Base-by-base conservation (phyloP, 2,329 filamentous ascomycete species). In the Plenodomus tracheiphilus region DNA sequence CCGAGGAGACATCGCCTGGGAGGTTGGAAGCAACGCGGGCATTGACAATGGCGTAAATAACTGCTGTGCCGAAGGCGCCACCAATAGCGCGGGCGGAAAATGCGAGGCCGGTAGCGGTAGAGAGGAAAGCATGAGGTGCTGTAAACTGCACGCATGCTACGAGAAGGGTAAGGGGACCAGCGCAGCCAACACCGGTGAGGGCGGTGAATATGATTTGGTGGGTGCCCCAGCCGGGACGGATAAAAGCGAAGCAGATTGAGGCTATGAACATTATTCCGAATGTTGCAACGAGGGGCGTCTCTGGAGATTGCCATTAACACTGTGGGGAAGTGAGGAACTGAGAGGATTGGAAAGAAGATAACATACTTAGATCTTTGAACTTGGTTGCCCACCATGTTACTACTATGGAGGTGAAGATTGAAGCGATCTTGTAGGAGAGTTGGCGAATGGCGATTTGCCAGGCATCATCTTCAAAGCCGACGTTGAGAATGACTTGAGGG, bases 11-110 rank as follows among this genome's bases (percentile, higher is more conserved):
- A 11, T 64, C 62, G 0, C 39, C 30, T 1, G 53, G 51, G 10
- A 63, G 65, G 37, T 68, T 54, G 2, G 58, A 54, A 1, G 51
- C 55, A 2, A 70, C 25, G 7, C 54, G 51, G 2, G 58, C 57
- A 16, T 66, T 66, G 9, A 70, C 55, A 11, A 70, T 56, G 5
- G 65, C 66, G 34, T 62, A 59, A 30, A 69, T 62, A 41, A 68
- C 64, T 4, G 67, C 67, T 0, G 64, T 64, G 7, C 65, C 66
- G 35, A 70, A 68, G 0, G 66, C 62, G 35, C 67, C 66, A 2
- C 67, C 67, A 19, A 70, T 66, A 1, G 67, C 67, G 18, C 67
- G 54, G 2, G 65, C 65, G 5, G 66, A 69, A 46, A 69, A 70
- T 0, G 66, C 67, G 5, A 70, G 58, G 4, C 67, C 67, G 0